A percentile compares a stretch with the other conserved stretches of the same genome.
These are phyloP conservation scores for Colletotrichum karsti DNA, from an alignment of 2,329 filamentous ascomycete species.

Conservation along the genomic window DNA sequence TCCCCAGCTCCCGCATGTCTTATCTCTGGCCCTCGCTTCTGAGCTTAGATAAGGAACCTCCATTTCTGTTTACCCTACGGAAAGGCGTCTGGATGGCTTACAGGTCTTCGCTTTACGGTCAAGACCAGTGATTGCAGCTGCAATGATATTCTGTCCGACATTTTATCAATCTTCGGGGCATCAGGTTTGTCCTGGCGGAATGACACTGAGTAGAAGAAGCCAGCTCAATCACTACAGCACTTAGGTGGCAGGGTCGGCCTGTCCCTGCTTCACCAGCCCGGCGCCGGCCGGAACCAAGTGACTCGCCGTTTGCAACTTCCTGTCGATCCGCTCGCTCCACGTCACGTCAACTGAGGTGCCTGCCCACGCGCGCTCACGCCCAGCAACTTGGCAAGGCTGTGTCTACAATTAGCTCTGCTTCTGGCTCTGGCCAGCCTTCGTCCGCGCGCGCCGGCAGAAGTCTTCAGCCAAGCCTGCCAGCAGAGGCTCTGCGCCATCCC, in stretches of 20 bases:
- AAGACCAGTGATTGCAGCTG: too few relatives aligned
- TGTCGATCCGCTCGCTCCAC: conserved; percentile 3
- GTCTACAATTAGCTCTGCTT: not conserved
- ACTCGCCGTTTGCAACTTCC: conserved; percentile 10
- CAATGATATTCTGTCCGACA: too few relatives aligned
- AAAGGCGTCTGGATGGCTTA: not conserved
- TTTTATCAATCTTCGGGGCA: too few relatives aligned
- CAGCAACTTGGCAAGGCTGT: conserved; percentile 13
- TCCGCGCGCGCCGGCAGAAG: conserved; percentile 7
- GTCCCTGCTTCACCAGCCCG: not conserved
- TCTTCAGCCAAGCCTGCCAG: not conserved
- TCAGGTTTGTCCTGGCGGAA: too few relatives aligned
- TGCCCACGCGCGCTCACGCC: not conserved
- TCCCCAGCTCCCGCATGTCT: not conserved
- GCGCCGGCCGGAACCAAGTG: conserved; percentile 17
- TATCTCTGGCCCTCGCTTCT: not conserved
- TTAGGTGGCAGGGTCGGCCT: not conserved
- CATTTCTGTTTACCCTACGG: not conserved
- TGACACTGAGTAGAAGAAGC: too few relatives aligned
- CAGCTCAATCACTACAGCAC: too few relatives aligned
- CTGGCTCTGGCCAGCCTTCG: conserved; percentile 4
- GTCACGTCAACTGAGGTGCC: conserved; percentile 15
- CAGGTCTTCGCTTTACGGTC: not conserved
- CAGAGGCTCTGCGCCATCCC: not conserved
- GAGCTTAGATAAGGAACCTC: not conserved